Conservation (phyloP, 306 rosid genomes). For the Castanea mollissima region DNA sequence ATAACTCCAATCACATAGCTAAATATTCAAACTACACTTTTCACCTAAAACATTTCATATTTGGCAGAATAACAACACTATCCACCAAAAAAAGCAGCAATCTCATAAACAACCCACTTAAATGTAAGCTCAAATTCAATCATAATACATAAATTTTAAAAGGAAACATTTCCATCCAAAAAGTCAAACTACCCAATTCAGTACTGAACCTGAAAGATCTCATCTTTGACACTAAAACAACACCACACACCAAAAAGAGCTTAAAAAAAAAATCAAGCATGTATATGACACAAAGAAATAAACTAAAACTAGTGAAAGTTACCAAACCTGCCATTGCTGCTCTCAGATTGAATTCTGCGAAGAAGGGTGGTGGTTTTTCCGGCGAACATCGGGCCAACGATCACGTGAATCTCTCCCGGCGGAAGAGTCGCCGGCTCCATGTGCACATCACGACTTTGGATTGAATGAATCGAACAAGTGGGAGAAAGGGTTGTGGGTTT, state of each 20-base stretch:
- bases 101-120: too few relatives aligned
- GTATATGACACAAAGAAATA: background rate
- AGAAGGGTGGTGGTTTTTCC: constrained; percentile 88
- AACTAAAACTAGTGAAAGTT: background rate
- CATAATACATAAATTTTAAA: too few relatives aligned
- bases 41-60: too few relatives aligned
- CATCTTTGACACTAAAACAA: too few relatives aligned
- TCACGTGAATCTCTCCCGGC: constrained; percentile 75
- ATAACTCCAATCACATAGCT: too few relatives aligned
- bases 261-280: background rate
- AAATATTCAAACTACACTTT: too few relatives aligned
- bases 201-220: too few relatives aligned
- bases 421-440: constrained; percentile 29
- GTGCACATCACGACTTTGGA: constrained; percentile 38
- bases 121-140: too few relatives aligned
- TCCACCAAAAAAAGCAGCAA: too few relatives aligned
- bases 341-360: constrained; percentile 67
- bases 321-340: constrained; percentile 64
- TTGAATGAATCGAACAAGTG: constrained; percentile 11
- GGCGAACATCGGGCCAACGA: constrained; percentile 93
- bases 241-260: background rate
- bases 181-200: too few relatives aligned
- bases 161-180: too few relatives aligned
- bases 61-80: too few relatives aligned
- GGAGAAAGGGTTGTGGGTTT: constrained; percentile 33